Base-by-base conservation (phyloP, 257 asterid species). In the Solanum bulbocastanum region DNA sequence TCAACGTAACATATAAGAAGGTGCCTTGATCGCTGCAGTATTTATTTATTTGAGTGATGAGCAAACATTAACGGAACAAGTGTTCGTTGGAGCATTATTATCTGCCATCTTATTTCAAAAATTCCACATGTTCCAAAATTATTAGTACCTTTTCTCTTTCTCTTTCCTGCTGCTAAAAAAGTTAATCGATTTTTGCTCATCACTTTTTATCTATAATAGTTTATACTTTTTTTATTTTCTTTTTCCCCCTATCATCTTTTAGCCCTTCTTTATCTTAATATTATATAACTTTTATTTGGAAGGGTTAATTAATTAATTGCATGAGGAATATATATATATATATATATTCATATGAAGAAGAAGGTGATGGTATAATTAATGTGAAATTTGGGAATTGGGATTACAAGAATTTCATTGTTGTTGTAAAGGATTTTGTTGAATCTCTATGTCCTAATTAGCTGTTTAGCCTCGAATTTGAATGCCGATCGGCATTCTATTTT, bases 401-500 rank as follows among this genome's bases (percentile, higher is more conserved):
- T 87, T 89, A 75, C 84, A 83, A 91, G 88, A 66, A 71, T 82
- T 79, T 58, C 87, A 65, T 35, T 87, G 46, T 39, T 15, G 25
- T 46, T 84, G 89, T 87, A 75, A 69, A 52, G 39, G 62, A 27
- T 35, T 42, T 83, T 22, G 42, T 76, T 82, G 30, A 87, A 89
- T 8, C 32, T 65, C 18, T 66, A 72, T 60, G 81, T 49, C 36
- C 3, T 69, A 74, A 56, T 10, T 68, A n/a, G 44, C 62, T 87
- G 75, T 88, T 84, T 83, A 78, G 85, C 69, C 58, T 87, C 66
- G 88, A 78, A 85, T 37, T 88, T 87, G 90, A 88, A 83, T 90
- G 96, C 83, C 92, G 93, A 84, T 92, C 89, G 91, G 91, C 92
- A 76, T 88, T 89, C 91, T 89, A 52, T 85, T 90, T 83, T 86